Base-by-base conservation (phyloP, 2,329 filamentous ascomycete genomes). In the Phialocephala subalpina region DNA sequence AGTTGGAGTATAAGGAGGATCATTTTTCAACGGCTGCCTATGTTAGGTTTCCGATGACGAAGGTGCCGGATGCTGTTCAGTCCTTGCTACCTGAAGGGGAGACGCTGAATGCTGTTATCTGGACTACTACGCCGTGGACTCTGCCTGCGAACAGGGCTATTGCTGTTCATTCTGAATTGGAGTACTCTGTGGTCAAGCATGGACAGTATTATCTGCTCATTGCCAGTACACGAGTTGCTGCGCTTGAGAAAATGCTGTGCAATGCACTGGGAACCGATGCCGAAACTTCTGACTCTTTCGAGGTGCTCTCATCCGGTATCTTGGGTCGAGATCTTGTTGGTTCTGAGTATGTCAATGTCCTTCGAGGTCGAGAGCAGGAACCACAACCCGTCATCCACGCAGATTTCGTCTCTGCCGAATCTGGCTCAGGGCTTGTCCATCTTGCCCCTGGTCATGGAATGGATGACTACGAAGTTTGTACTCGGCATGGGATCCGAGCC, bases 51-150 rank as follows among this genome's bases (percentile, higher is more conserved):
- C 92, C 90, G 0, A 82, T 97, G 33, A 77, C 78, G 0, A 73
- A 79, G 11, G 63, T 87, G 14, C 81, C 84, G 0, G 75, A 80
- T 8, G 75, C 79, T 27, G 71, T 90, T 27, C 73, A 75, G 56
- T 73, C 80, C 8, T 78, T 80, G 25, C 75, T 82, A 59, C 74
- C 75, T 38, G 67, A 73, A 2, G 70, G 79, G 2, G 83, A 83
- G 14, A 64, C 82, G 5, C 75, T 97, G 12, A 91, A 86, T 76
- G 93, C 92, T n/a, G 85, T 96, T n/a, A 92, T 98, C 60, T 99
- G 96, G 96, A 99, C 96, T 1, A 99, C 96, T 0, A 99, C 96
- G 0, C 96, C 96, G 0, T 99, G 96, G 96, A 99, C 96, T 0
- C 82, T 99, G 5, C 95, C 96, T 0, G 94, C 95, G 1, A 99